phyloP scores from a whole-genome alignment of 2,329 filamentous ascomycete genomes.

The Neofusicoccum kwambonambiense region DNA sequence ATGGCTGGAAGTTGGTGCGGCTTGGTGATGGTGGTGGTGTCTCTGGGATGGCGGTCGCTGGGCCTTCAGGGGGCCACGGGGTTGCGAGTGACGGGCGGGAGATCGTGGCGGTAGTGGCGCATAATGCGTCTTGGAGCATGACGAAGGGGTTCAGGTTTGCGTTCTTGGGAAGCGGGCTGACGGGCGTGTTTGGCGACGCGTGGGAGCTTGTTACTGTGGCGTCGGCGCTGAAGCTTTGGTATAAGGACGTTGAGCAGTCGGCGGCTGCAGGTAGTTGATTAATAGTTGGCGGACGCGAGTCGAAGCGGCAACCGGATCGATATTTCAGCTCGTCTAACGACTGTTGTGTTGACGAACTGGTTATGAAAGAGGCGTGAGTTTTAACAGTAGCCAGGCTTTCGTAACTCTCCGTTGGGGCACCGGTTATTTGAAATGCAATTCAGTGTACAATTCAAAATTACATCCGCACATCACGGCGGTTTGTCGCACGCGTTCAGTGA shows the following conservation, averaged over 20 bases:
- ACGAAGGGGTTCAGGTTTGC: background rate
- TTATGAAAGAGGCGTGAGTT: background rate
- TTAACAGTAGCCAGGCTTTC: too few relatives aligned
- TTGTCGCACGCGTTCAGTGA: too few relatives aligned
- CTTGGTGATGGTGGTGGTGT: background rate
- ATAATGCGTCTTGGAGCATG: background rate
- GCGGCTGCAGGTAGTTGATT: background rate
- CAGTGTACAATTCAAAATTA: too few relatives aligned
- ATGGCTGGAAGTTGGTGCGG: conserved; percentile 8
- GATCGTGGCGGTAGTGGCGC: background rate
- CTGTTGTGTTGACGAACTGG: background rate
- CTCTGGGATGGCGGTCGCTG: background rate
- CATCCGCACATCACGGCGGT: too few relatives aligned
- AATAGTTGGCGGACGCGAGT: background rate
- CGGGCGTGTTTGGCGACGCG: background rate
- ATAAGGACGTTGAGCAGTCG: background rate
- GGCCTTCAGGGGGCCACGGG: background rate
- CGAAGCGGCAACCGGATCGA: background rate
- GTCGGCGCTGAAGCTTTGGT: background rate
- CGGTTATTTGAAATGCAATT: too few relatives aligned
- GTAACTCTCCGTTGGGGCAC: too few relatives aligned
- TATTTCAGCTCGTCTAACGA: background rate
- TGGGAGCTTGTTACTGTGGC: background rate
- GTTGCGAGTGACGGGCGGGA: background rate
- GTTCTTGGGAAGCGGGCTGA: background rate